Evolutionary conservation across 2,329 filamentous ascomycete species (phyloP).

Genomic region (Neophaeococcomyces aloes): DNA sequence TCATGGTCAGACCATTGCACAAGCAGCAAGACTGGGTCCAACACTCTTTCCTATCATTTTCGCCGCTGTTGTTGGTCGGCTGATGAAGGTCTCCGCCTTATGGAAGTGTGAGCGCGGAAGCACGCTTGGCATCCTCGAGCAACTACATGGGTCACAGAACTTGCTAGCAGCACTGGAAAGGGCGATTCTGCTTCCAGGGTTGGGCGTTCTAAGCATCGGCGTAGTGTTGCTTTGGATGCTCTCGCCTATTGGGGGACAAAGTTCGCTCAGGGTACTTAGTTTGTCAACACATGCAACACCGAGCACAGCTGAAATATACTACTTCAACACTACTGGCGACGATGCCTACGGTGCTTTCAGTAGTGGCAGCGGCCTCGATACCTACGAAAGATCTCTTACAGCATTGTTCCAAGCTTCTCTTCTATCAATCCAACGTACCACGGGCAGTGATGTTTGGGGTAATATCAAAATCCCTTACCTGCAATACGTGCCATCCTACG

Average conservation of each 20-base stretch:
- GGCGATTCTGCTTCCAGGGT: slow-evolving; percentile 12
- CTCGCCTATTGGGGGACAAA: slow-evolving; percentile 19
- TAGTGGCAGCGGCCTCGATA: slow-evolving; percentile 9
- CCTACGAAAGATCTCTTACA: slow-evolving; percentile 10
- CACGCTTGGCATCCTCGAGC: slow-evolving; percentile 17
- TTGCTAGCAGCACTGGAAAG: slow-evolving; percentile 15
- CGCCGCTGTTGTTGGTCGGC: slow-evolving; percentile 15
- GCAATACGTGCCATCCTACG: slow-evolving; percentile 1
- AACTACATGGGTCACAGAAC: slow-evolving; percentile 18
- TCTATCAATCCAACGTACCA: slow-evolving; percentile 11
- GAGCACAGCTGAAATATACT: slow-evolving; percentile 7
- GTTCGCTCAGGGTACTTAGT: slow-evolving; percentile 12
- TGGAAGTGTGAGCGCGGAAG: slow-evolving; percentile 15
- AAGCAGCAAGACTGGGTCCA: slow-evolving; percentile 7
- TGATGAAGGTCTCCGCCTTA: slow-evolving; percentile 14
- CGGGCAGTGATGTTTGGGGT: slow-evolving; percentile 17
- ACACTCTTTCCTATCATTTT: slow-evolving; percentile 20
- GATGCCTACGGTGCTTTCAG: slow-evolving; percentile 8
- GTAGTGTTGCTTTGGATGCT: slow-evolving; percentile 16
- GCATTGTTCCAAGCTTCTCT: slow-evolving; percentile 16
- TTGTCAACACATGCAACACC: neutral
- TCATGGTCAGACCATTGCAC: slow-evolving; percentile 1
- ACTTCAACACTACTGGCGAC: slow-evolving; percentile 7
- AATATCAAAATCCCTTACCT: slow-evolving; percentile 20
- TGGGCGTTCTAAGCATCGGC: slow-evolving; percentile 5